Evolutionary conservation across 2,329 filamentous ascomycete genomes (phyloP), one percentile per base, ranked within the genome.

Genomic region (Fusarium pininemorale): DNA sequence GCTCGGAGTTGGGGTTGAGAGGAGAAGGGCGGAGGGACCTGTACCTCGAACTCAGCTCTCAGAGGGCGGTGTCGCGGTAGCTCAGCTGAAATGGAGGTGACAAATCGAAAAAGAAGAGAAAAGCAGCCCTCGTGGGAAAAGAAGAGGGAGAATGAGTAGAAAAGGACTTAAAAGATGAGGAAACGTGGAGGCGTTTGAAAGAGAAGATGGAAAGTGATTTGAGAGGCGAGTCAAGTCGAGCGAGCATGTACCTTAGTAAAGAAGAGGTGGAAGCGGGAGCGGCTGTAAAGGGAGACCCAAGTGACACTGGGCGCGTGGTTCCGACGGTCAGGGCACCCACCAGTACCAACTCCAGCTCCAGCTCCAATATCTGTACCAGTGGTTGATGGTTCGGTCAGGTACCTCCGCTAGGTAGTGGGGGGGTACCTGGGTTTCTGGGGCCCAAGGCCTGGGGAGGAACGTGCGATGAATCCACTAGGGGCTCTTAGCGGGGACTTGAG

Each of bases 271-370:
- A 69, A 60, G 39, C 62, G 63, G 42, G 59, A 51, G 48, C 55
- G 55, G 20, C 30, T 58, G n/a, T 42, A 42, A 68, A 65, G 47
- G 62, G 63, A 63, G 66, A 35, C 41, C 55, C 66, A 59, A 74
- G 61, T 74, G 71, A 74, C 71, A 72, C 66, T 68, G 58, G 62
- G 71, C 71, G 71, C 71, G 71, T 73, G 71, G 51, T 58, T 45
- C 57, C 51, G 57, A 56, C 61, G 66, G 70, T 71, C 70, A 73
- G 50, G 60, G 59, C 47, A 32, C 42, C 53, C 42, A 15, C 22
- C 35, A 38, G 35, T 16, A 20, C 30, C 30, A 51, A 20, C 20
- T 15, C 26, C 18, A 47, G 42, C n/a, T 42, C 13, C 39, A 42
- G 44, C 44, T 47, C 44, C 44, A 47, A 18, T 37, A 37, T 18